These are phyloP conservation scores for Penicillium sp. DNA, from an alignment of 2,329 filamentous ascomycete species.

Conservation along the genomic window DNA sequence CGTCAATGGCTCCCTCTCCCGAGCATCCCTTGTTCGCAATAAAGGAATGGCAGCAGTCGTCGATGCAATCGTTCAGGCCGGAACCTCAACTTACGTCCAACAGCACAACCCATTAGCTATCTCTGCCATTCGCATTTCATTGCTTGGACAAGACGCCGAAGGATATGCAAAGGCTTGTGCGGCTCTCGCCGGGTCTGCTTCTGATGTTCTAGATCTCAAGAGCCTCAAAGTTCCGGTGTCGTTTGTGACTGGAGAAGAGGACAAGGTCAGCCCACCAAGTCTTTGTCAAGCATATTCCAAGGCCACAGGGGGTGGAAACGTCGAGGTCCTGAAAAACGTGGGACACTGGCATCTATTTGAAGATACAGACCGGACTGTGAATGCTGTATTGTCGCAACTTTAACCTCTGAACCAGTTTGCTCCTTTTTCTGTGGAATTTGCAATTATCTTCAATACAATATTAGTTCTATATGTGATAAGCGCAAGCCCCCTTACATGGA, in stretches of 20 bases:
- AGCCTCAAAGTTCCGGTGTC: not conserved
- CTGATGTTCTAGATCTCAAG: slow-evolving; percentile 31
- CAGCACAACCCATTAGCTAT: not conserved
- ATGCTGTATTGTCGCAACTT: not conserved
- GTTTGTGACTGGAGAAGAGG: not conserved
- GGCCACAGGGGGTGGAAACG: not conserved
- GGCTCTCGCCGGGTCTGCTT: slow-evolving; percentile 46
- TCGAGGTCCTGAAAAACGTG: not conserved
- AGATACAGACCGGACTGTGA: not conserved
- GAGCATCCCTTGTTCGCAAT: not conserved
- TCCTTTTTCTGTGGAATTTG: too few species aligned
- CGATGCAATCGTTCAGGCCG: not conserved
- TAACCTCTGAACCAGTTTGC: too few species aligned
- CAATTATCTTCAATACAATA: too few species aligned
- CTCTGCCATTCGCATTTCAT: slow-evolving; percentile 39
- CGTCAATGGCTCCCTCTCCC: not conserved
- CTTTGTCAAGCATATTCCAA: not conserved
- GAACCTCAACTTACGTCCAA: not conserved
- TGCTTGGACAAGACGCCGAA: slow-evolving; percentile 53
- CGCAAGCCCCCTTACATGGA: too few species aligned
- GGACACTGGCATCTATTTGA: not conserved
- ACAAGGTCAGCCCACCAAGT: not conserved
- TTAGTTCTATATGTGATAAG: too few species aligned
- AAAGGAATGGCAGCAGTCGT: not conserved
- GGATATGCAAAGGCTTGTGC: slow-evolving; percentile 56